Evolutionary conservation across 78 protist genomes (phyloP).

Genomic region (Pigoraptor vietnamica): DNA sequence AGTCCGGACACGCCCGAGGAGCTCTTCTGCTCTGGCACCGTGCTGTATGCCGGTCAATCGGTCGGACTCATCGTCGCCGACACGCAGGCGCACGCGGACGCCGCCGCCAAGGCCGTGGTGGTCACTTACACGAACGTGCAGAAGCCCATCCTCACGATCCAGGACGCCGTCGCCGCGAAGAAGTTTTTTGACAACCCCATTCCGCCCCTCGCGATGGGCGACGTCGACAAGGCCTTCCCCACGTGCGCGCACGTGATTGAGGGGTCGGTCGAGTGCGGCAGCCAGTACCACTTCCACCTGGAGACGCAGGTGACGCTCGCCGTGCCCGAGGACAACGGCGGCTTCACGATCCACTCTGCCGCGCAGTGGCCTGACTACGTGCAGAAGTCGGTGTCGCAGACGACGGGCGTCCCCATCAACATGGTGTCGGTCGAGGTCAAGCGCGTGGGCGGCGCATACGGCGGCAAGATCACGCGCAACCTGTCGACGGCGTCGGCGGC

Average conservation of each 20-base stretch:
- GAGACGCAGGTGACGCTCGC: constrained; percentile 32
- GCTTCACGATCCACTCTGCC: not conserved
- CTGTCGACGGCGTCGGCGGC: constrained; percentile 28
- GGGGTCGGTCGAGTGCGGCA: constrained; percentile 2
- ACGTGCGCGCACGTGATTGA: not conserved
- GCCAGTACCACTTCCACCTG: constrained; percentile 51
- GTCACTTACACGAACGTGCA: not conserved
- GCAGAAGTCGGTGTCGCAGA: not conserved
- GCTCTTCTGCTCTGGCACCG: constrained; percentile 7
- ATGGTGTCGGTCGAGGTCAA: constrained; percentile 12
- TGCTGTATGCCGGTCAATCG: constrained; percentile 21
- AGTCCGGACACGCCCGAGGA: not conserved
- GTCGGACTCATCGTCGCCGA: constrained; percentile 44
- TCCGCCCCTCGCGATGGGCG: constrained; percentile 9
- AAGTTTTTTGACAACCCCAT: not conserved
- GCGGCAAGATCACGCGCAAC: constrained; percentile 53
- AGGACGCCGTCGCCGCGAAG: not conserved
- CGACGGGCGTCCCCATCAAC: constrained; percentile 29
- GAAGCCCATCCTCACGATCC: constrained; percentile 8
- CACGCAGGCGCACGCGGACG: constrained; percentile 23
- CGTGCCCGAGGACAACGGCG: constrained; percentile 31
- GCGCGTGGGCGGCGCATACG: constrained; percentile 73
- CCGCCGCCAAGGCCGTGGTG: not conserved
- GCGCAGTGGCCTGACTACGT: not conserved
- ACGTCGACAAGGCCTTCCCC: constrained; percentile 11